These are phyloP conservation scores for Podospora pseudocomata DNA, from an alignment of 495 filamentous ascomycete genomes.

Conservation along the genomic window DNA sequence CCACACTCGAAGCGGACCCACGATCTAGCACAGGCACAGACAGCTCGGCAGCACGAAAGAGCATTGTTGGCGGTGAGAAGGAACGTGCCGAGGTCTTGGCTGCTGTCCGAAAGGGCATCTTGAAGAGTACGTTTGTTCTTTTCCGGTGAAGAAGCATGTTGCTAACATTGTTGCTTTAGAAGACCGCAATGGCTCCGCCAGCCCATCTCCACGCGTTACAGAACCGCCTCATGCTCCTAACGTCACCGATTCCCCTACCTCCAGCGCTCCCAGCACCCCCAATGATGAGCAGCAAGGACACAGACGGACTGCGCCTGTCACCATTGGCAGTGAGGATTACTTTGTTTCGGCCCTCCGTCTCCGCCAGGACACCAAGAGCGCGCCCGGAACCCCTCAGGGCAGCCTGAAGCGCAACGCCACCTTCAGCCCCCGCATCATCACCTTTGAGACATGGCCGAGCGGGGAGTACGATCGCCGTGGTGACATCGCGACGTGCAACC, in stretches of 20 bases:
- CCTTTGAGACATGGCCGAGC: slow-evolving; percentile 93
- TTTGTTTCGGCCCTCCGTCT: slow-evolving; percentile 73
- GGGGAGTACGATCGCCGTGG: slow-evolving; percentile 95
- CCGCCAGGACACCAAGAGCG: slow-evolving; percentile 65
- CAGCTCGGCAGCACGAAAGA: slow-evolving; percentile 65
- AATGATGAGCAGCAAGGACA: slow-evolving; percentile 64
- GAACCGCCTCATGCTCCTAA: slow-evolving; percentile 58
- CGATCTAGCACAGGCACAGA: slow-evolving; percentile 55
- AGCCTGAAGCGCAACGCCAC: slow-evolving; percentile 66
- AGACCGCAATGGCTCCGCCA: slow-evolving; percentile 57
- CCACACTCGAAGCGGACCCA: slow-evolving; percentile 41
- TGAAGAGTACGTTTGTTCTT: slow-evolving; percentile 71
- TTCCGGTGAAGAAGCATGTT: neutral
- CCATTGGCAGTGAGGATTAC: slow-evolving; percentile 81
- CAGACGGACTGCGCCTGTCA: slow-evolving; percentile 60
- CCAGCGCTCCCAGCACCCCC: slow-evolving; percentile 79
- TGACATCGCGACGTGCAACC: slow-evolving; percentile 96
- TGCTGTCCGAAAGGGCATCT: slow-evolving; percentile 85
- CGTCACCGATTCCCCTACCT: slow-evolving; percentile 71
- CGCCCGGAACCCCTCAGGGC: slow-evolving; percentile 71
- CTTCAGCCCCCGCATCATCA: slow-evolving; percentile 91
- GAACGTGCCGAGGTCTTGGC: slow-evolving; percentile 89
- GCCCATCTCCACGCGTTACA: slow-evolving; percentile 57
- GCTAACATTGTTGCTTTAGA: slow-evolving; percentile 12
- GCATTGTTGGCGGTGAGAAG: slow-evolving; percentile 84